These are phyloP conservation scores for Stentor roeselii DNA, from an alignment of 73 alveolate genomes.

Conservation along the genomic window DNA sequence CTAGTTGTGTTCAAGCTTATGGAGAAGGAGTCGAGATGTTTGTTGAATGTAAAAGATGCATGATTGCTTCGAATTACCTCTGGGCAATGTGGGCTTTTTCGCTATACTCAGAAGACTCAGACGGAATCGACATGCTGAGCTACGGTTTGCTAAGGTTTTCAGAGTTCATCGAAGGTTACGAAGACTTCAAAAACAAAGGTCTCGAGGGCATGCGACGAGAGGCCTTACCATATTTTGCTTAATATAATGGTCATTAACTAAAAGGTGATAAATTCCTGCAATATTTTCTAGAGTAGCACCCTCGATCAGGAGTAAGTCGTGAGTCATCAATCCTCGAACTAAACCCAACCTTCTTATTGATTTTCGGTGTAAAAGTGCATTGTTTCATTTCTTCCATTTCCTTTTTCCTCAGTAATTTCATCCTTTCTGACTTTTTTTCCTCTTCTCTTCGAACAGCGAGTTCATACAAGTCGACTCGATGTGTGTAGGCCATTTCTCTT, in stretches of 20 bases:
- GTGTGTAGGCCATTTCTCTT: not conserved
- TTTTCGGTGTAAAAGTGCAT: slow-evolving; percentile 27
- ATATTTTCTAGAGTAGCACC: not conserved
- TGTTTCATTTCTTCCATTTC: slow-evolving; percentile 22
- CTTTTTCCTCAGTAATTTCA: not conserved
- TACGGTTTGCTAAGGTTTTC: slow-evolving; percentile 1
- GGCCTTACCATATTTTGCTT: not conserved
- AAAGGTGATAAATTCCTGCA: not conserved
- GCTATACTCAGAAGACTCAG: not conserved
- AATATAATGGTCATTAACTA: too few species aligned
- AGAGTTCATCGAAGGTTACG: slow-evolving; percentile 3
- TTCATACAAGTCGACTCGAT: not conserved
- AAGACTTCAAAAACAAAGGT: not conserved
- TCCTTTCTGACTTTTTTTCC: not conserved
- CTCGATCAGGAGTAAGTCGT: not conserved
- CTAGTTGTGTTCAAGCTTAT: slow-evolving; percentile 10
- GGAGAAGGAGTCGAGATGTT: slow-evolving; percentile 27
- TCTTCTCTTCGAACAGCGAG: not conserved
- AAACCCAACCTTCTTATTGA: not conserved
- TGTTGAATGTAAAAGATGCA: not conserved
- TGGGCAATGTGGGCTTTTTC: slow-evolving; percentile 22
- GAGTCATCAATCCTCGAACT: not conserved
- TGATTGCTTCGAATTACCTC: slow-evolving; percentile 1
- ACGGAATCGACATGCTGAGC: not conserved
- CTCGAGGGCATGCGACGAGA: not conserved